Base-by-base conservation (phyloP, 2,329 filamentous ascomycete genomes). In the Fusarium anguioides region DNA sequence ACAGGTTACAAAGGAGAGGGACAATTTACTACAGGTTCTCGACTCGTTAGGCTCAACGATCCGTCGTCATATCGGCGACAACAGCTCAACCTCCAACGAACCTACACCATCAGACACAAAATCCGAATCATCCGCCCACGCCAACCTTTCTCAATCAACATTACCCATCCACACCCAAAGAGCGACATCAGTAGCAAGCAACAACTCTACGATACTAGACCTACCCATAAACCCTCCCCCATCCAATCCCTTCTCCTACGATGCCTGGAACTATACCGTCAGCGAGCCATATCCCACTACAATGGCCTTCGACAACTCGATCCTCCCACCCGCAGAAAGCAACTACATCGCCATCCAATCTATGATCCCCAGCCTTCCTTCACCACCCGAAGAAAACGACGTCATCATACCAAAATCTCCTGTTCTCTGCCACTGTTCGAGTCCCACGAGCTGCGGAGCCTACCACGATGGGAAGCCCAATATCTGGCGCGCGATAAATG, bases 401-500 rank as follows among this genome's bases (percentile, higher is more conserved):
- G 62, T 66, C 18, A 66, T 66, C 21, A 18, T 66, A 8, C 62
- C 62, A 3, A 55, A 41, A 15, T 26, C 49, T 3, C 2, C 55
- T 3, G 21, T 40, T 5, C 17, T 36, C 15, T 66, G 62, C 35
- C 61, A 61, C 55, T 66, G 62, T 49, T 56, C 62, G 4, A 66
- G 23, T 21, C 55, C 55, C 11, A 41, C 26, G 3, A 56, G 8
- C 15, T 61, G 62, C 31, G 21, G 35, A 2, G 53, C 65, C 0
- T 46, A 27, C 17, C 54, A 65, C 9, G 24, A n/a, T 5, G 36
- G 11, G 3, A 64, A 41, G 3, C 47, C 61, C 20, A 74, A 74
- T 26, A 65, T 60, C 8, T 76, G 74, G 74, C 68, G 74, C 5
- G 51, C 57, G 11, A 71, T 74, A n/a, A 75, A 75, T 37, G 60